These are phyloP conservation scores for Verticillium tricorpus DNA, from an alignment of 2,329 filamentous ascomycete genomes.

Conservation along the genomic window DNA sequence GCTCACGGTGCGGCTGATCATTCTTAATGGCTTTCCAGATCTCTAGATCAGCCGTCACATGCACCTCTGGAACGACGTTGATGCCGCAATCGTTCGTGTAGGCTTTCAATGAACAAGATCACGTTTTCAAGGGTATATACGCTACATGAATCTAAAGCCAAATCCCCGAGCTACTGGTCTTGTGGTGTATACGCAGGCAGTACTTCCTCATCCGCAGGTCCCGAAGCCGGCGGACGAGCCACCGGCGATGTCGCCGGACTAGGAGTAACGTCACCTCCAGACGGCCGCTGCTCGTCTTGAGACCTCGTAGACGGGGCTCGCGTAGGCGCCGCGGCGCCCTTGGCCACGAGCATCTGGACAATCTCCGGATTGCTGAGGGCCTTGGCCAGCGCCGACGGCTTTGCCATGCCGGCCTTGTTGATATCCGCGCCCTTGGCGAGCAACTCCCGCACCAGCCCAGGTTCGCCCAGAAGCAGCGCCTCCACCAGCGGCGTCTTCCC, in stretches of 20 bases:
- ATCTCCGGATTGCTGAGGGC: conserved; percentile 6
- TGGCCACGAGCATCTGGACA: conserved; percentile 5
- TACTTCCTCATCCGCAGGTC: no score
- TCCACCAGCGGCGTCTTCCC: conserved; percentile 13
- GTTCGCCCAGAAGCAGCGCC: conserved; percentile 16
- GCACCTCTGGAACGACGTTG: no score
- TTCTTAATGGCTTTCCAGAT: no score
- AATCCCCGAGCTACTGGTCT: no score
- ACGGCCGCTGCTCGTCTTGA: not conserved
- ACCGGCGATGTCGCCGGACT: not conserved
- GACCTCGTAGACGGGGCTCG: not conserved
- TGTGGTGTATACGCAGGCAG: no score
- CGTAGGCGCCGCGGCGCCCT: conserved; percentile 6
- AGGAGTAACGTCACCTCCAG: not conserved
- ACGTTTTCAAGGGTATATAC: no score
- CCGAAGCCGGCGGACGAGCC: no score
- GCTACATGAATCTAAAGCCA: no score
- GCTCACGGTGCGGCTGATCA: no score
- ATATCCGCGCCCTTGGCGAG: conserved; percentile 13
- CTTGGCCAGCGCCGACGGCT: conserved; percentile 6
- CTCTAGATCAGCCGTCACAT: no score
- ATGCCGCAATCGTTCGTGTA: no score
- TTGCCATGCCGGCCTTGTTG: conserved; percentile 9
- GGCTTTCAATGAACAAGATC: no score
- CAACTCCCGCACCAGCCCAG: conserved; percentile 7